Evolutionary conservation across 2,329 filamentous ascomycete species (phyloP).

Genomic region (Penicillium sp.): DNA sequence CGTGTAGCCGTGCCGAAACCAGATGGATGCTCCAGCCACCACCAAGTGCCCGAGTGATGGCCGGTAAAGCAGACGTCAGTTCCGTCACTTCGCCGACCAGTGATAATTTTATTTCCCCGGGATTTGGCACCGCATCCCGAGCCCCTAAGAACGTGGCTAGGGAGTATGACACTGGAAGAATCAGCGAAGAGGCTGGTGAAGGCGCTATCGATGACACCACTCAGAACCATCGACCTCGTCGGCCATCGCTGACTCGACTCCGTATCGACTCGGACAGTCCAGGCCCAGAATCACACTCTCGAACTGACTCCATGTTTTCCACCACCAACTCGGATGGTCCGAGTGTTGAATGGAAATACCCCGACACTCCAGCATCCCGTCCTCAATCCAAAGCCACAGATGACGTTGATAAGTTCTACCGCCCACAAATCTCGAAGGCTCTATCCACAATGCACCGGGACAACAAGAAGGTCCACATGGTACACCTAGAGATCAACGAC

Average conservation of each 20-base stretch:
- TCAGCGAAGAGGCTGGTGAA: constrained; percentile 10
- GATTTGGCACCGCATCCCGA: constrained; percentile 10
- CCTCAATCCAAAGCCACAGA: constrained; percentile 37
- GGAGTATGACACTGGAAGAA: background rate
- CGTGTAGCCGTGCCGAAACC: constrained; percentile 66
- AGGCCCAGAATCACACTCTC: constrained; percentile 23
- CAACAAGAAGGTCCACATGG: constrained; percentile 35
- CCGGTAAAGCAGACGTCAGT: constrained; percentile 63
- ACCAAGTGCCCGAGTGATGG: constrained; percentile 87
- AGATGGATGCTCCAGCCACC: constrained; percentile 93
- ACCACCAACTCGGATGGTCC: constrained; percentile 28
- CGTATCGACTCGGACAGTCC: constrained; percentile 13
- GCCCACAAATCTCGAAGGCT: constrained; percentile 32
- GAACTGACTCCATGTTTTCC: constrained; percentile 34
- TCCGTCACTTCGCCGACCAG: constrained; percentile 23
- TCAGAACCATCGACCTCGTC: constrained; percentile 15
- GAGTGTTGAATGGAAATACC: constrained; percentile 30
- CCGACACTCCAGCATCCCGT: constrained; percentile 37
- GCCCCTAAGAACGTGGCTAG: background rate
- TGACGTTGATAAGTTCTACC: constrained; percentile 31
- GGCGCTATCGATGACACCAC: constrained; percentile 8
- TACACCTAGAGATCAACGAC: constrained; percentile 40
- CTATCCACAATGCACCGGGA: constrained; percentile 34
- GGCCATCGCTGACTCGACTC: constrained; percentile 18
- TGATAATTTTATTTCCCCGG: constrained; percentile 19